Conservation (phyloP, 768 basidiomycete species). For the Boletus pseudo-olivaceus region DNA sequence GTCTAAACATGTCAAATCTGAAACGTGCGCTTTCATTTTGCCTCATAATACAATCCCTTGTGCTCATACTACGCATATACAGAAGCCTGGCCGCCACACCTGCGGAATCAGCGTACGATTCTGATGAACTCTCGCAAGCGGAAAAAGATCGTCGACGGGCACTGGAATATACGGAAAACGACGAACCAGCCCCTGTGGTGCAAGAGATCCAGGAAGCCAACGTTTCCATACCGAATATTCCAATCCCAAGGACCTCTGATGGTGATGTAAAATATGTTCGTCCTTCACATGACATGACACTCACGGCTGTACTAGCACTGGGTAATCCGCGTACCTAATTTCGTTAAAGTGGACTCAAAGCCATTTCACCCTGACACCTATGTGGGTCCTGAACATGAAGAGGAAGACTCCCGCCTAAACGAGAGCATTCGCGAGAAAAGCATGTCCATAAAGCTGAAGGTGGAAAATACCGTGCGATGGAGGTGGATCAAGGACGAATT, state of each 20-base stretch:
- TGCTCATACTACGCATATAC: slow-evolving; percentile 17
- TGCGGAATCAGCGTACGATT: slow-evolving; percentile 47
- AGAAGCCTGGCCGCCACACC: slow-evolving; percentile 38
- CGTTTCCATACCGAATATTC: slow-evolving; percentile 83
- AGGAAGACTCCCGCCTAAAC: slow-evolving; percentile 52
- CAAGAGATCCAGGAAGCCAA: slow-evolving; percentile 62
- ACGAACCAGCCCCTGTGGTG: slow-evolving; percentile 53
- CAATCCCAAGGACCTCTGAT: slow-evolving; percentile 75
- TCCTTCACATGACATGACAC: neutral
- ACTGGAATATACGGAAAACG: slow-evolving; percentile 81
- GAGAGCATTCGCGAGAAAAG: slow-evolving; percentile 72
- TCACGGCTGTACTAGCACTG: slow-evolving; percentile 51
- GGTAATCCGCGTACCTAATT: slow-evolving; percentile 93
- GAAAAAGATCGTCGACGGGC: slow-evolving; percentile 59
- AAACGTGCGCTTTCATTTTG: slow-evolving; percentile 37
- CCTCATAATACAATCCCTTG: slow-evolving; percentile 7
- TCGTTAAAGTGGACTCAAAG: slow-evolving; percentile 83
- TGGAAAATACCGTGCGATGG: slow-evolving; percentile 96
- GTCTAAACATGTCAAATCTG: slow-evolving; percentile 40
- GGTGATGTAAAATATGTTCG: slow-evolving; percentile 57
- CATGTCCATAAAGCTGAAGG: slow-evolving; percentile 81
- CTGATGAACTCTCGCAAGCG: slow-evolving; percentile 63
- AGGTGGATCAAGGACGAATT: slow-evolving; percentile 80
- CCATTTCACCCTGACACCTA: slow-evolving; percentile 89
- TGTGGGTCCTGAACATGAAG: slow-evolving; percentile 76